Evolutionary conservation across 129 eudicot species (phyloP), one percentile per base, ranked within the genome.

Genomic region (Helianthus annuus): DNA sequence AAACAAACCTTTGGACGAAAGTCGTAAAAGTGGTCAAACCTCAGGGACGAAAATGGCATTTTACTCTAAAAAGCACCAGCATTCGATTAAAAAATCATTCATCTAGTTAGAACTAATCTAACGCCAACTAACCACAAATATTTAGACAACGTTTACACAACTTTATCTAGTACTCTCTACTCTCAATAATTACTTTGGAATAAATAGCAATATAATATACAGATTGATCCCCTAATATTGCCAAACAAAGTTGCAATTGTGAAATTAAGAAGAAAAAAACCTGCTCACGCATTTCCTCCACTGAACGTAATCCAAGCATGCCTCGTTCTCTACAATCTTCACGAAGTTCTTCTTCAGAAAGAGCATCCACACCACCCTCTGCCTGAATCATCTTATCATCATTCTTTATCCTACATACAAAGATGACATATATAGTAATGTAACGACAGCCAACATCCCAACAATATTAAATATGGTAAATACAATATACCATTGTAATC

Each of bases 321-420:
- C 98, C 98, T 70, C 98, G 78, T 52, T 92, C 96, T 77, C 96
- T 82, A 78, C 98, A 92, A 76, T 89, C 98, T 78, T 92, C 95
- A 72, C 92, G 92, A 59, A 92, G 98, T 80, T 92, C 98, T 7
- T 82, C 96, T 80, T 92, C 98, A 24, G 98, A 92, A 55, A 92
- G 95, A 54, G 98, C 87, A 74, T 92, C 98, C 62, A 92, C 85
- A 29, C 98, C 98, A 48, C 98, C 98, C 84, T 92, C 98, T 5
- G 95, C 86, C 80, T 85, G 96, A 54, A 92, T 92, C 93, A 92
- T 76, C 79, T 82, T 89, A 73, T 92, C 98, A 77, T 92, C 98
- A 1, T 81, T 80, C 85, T 92, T 89, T 39, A 92, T 92, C 95
- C 98, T 92, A 79, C 46, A 70, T 89, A 79, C 46, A 70, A 68